These are phyloP conservation scores for Boletellus sp. DNA, from an alignment of 1,284 basidiomycete species.

Conservation along the genomic window DNA sequence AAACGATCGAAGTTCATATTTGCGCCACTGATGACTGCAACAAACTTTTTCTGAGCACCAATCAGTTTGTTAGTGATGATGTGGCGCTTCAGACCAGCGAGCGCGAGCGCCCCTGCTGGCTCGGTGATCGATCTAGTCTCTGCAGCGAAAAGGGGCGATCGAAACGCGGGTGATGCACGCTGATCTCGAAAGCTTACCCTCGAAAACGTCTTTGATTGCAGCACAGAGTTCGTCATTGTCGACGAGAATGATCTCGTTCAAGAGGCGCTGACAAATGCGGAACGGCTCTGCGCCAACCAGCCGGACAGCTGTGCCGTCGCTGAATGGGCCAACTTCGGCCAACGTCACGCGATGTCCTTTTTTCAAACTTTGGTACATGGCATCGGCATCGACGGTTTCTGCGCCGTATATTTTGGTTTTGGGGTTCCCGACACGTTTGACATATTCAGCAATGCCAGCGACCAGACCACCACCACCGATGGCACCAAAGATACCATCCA, in stretches of 20 bases:
- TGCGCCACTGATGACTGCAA: slow-evolving; percentile 91
- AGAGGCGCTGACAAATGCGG: slow-evolving; percentile 80
- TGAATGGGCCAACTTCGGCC: slow-evolving; percentile 92
- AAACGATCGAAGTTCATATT: slow-evolving; percentile 99
- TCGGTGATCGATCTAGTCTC: slow-evolving; percentile 95
- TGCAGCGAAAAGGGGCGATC: slow-evolving; percentile 32
- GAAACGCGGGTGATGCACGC: slow-evolving; percentile 1
- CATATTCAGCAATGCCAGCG: slow-evolving; percentile 87
- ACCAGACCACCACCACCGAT: slow-evolving; percentile 93
- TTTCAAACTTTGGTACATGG: slow-evolving; percentile 80
- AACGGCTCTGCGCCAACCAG: slow-evolving; percentile 95
- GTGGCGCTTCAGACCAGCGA: slow-evolving; percentile 91
- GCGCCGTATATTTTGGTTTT: slow-evolving; percentile 83
- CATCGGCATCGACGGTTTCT: slow-evolving; percentile 96
- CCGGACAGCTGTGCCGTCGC: slow-evolving; percentile 98
- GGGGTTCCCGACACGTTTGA: slow-evolving; percentile 91
- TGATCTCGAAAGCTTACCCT: slow-evolving; percentile 57
- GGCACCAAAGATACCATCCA: slow-evolving; percentile 88
- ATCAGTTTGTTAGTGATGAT: slow-evolving; percentile 80
- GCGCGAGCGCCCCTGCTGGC: slow-evolving; percentile 91
- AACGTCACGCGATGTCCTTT: slow-evolving; percentile 81
- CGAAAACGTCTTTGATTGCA: slow-evolving; percentile 98
- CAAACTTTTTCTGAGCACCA: slow-evolving; percentile 83
- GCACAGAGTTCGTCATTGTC: slow-evolving; percentile 98
- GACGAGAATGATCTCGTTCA: slow-evolving; percentile 86